phyloP scores from a whole-genome alignment of 2,329 filamentous ascomycete genomes.

The Cadophora gregata region DNA sequence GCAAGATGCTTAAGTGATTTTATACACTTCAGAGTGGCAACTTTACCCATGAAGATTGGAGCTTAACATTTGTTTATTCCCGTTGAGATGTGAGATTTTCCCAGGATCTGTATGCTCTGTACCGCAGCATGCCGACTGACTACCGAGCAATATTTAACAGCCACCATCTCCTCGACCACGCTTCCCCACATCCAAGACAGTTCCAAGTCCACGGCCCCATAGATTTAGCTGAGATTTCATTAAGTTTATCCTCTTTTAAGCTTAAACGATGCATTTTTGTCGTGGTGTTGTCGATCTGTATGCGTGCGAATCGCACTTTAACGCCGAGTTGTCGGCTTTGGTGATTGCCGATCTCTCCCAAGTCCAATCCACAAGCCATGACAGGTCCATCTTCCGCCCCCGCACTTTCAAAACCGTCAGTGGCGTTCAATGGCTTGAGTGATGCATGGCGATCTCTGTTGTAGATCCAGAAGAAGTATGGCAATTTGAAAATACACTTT shows the following conservation, averaged over 20 bases:
- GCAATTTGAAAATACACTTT: background rate
- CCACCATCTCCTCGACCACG: background rate
- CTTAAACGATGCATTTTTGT: background rate
- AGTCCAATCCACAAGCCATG: background rate
- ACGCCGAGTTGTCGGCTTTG: no score
- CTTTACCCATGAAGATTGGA: no score
- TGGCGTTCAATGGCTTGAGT: background rate
- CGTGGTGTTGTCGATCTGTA: background rate
- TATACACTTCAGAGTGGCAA: no score
- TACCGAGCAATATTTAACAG: background rate
- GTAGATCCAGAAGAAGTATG: background rate
- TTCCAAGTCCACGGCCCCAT: no score
- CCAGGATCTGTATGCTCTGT: no score
- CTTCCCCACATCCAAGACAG: background rate
- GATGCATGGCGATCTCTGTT: background rate
- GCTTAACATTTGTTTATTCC: no score
- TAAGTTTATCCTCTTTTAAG: background rate
- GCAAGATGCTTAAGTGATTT: no score
- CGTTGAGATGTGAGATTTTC: no score
- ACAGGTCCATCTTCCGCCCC: background rate
- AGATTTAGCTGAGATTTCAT: background rate
- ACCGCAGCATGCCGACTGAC: no score
- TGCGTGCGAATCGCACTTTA: background rate
- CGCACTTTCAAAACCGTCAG: background rate
- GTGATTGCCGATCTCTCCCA: no score